phyloP scores from a whole-genome alignment of 495 filamentous ascomycete genomes.

The Neurospora sp. region DNA sequence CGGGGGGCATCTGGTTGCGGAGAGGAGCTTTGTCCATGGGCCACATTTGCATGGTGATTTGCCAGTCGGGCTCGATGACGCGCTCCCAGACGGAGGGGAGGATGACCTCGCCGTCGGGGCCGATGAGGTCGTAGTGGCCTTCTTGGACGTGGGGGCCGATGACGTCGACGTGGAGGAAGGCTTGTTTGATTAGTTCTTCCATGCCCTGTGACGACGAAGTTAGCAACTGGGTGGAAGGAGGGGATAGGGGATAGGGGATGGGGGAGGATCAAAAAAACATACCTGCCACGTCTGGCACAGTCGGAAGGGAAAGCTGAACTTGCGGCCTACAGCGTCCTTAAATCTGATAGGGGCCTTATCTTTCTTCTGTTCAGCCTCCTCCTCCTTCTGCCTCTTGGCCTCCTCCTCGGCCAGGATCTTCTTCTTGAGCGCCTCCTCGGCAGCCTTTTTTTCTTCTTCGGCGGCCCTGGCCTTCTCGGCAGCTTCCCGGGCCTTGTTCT shows the following conservation, averaged over 20 bases:
- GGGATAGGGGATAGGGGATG: too few species aligned
- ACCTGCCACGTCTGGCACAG: constrained; percentile 74
- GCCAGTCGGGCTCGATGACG: constrained; percentile 77
- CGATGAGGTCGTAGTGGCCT: constrained; percentile 76
- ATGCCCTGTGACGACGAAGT: too few species aligned
- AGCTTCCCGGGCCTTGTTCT: constrained; percentile 8
- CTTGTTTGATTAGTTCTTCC: constrained; percentile 79
- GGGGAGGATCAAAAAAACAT: constrained; percentile 20
- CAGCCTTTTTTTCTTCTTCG: constrained; percentile 28
- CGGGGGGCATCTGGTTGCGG: constrained; percentile 10
- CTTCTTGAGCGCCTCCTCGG: constrained; percentile 38
- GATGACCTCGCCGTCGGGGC: constrained; percentile 79
- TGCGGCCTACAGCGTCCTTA: constrained; percentile 76
- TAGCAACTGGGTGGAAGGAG: not conserved
- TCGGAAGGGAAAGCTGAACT: constrained; percentile 78
- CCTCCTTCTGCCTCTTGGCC: constrained; percentile 31
- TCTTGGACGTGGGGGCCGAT: constrained; percentile 75
- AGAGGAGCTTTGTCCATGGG: constrained; percentile 50
- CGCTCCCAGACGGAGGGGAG: constrained; percentile 82
- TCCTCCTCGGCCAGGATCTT: constrained; percentile 28
- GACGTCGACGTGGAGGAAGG: constrained; percentile 74
- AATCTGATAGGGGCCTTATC: constrained; percentile 58
- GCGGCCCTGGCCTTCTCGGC: constrained; percentile 14
- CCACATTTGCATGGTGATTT: constrained; percentile 96
- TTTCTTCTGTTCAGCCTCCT: constrained; percentile 43